A percentile compares a stretch with the other conserved stretches of the same genome.
Evolutionary conservation across 176 grass and related monocot species (phyloP).

Genomic region (Tillandsia fasciculata): DNA sequence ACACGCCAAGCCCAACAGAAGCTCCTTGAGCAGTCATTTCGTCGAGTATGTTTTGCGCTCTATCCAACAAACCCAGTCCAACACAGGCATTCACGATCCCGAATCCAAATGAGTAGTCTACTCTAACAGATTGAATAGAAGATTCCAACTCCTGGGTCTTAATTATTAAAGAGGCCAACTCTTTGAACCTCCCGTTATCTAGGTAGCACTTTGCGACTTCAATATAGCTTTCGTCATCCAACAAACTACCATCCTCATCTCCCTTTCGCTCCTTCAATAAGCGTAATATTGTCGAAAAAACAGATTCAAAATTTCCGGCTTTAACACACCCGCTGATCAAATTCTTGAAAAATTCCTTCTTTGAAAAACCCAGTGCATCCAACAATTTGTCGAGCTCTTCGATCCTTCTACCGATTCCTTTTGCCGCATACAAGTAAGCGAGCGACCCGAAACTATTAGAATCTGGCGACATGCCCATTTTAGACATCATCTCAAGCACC

Average conservation of each 20-base stretch:
- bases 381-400: conserved; percentile 81
- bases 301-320: conserved; percentile 39
- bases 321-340: conserved; percentile 66
- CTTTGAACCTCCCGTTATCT: conserved; percentile 41
- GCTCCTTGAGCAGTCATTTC: conserved; percentile 78
- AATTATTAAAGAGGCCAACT: conserved; percentile 74
- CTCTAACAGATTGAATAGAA: conserved; percentile 15
- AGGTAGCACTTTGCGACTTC: conserved; percentile 53
- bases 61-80: conserved; percentile 60
- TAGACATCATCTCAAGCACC: conserved; percentile 66
- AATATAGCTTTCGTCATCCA: conserved; percentile 46
- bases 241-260: conserved; percentile 19
- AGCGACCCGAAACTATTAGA: conserved; percentile 65
- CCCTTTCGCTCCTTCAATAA: conserved; percentile 34
- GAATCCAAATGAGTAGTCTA: conserved; percentile 64
- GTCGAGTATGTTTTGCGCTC: conserved; percentile 76
- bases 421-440: conserved; percentile 83
- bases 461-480: conserved; percentile 55
- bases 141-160: conserved; percentile 68
- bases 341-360: conserved; percentile 68
- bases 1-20: conserved; percentile 65
- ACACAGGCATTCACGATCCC: conserved; percentile 81
- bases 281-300: conserved; percentile 49
- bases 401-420: conserved; percentile 34
- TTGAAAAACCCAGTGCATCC: conserved; percentile 46